Evolutionary conservation across 495 filamentous ascomycete genomes (phyloP).

Genomic region (Aspergillus coremiiformis): DNA sequence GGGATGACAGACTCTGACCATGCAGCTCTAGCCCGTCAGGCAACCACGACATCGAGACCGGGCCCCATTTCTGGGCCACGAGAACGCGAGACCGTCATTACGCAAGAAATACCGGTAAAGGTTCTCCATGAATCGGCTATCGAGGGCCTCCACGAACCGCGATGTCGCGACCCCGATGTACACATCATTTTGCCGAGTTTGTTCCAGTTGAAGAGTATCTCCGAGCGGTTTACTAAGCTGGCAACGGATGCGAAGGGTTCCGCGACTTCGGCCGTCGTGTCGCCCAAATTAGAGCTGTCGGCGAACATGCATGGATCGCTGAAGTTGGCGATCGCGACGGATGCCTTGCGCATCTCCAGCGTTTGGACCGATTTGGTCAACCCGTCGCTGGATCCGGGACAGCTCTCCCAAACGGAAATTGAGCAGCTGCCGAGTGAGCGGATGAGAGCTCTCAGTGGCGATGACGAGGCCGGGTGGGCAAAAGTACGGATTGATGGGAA

Average conservation of each 20-base stretch:
- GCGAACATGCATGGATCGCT: slow-evolving; percentile 91
- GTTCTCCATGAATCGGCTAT: slow-evolving; percentile 75
- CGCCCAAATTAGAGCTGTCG: slow-evolving; percentile 66
- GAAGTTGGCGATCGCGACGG: slow-evolving; percentile 64
- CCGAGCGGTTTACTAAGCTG: slow-evolving; percentile 87
- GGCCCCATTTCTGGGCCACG: slow-evolving; percentile 17
- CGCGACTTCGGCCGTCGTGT: slow-evolving; percentile 7
- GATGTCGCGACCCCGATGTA: slow-evolving; percentile 84
- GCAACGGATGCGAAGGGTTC: slow-evolving; percentile 33
- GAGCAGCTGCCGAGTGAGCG: slow-evolving; percentile 65
- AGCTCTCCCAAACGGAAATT: slow-evolving; percentile 56
- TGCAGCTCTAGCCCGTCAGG: slow-evolving; percentile 15
- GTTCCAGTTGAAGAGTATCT: slow-evolving; percentile 78
- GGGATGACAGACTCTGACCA: slow-evolving; percentile 24
- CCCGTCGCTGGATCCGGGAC: slow-evolving; percentile 69
- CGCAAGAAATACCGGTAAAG: slow-evolving; percentile 92
- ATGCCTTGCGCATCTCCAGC: slow-evolving; percentile 71
- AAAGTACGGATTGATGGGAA: slow-evolving; percentile 81
- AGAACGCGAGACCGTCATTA: slow-evolving; percentile 78
- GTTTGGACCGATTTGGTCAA: slow-evolving; percentile 77
- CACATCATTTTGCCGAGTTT: slow-evolving; percentile 84
- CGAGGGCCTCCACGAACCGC: slow-evolving; percentile 80
- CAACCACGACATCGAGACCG: slow-evolving; percentile 2
- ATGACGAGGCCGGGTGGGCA: slow-evolving; percentile 67
- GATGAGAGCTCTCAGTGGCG: slow-evolving; percentile 46